Base-by-base conservation (phyloP, 768 basidiomycete genomes). In the Atractiella rhizophila region DNA sequence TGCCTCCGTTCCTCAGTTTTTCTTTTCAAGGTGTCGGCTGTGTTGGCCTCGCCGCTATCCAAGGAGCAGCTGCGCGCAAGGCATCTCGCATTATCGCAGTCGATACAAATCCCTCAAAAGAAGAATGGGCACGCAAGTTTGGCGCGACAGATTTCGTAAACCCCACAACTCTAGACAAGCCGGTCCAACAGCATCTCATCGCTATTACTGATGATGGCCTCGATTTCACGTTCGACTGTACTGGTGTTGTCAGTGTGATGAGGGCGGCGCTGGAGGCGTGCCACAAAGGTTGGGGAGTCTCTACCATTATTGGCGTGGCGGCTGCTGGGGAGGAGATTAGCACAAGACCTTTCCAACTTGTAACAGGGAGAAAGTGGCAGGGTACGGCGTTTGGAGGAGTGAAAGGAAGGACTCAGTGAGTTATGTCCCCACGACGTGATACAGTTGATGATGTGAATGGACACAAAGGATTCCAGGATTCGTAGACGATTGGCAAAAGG, bases 211-310 rank as follows among this genome's bases (percentile, higher is more conserved):
- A 98, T 52, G 91, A 91, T 15, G 91, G 91, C 20, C 65, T 91
- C 28, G 91, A 98, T 61, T 94, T 73, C 58, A 96, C 91, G 11
- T 98, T 86, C 54, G 91, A 98, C 54, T 78, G 76, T 51, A 98
- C 91, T 9, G 91, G 91, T 18, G 94, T 91, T 56, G 70, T 71
- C 34, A 45, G 61, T 51, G 39, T 39, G 19, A 56, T 47, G 42
- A 46, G 46, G 24, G 43, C 74, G 36, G 91, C 91, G 20, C 70
- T 98, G 35, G 91, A 98, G 62, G 79, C 85, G n/a, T 94, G 85
- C 60, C 91, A 98, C 62, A 96, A 96, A 58, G 91, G 91, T 12
- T 98, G 91, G 91, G 91, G 91, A 51, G 75, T 94, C 31, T 81
- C 74, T 43, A 94, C 81, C 42, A 57, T 98, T 49, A 42, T 43